Percentiles rank a stretch among this genome's conserved stretches.
These are phyloP conservation scores for Echium plantagineum DNA, from an alignment of 257 asterid genomes.

Conservation along the genomic window DNA sequence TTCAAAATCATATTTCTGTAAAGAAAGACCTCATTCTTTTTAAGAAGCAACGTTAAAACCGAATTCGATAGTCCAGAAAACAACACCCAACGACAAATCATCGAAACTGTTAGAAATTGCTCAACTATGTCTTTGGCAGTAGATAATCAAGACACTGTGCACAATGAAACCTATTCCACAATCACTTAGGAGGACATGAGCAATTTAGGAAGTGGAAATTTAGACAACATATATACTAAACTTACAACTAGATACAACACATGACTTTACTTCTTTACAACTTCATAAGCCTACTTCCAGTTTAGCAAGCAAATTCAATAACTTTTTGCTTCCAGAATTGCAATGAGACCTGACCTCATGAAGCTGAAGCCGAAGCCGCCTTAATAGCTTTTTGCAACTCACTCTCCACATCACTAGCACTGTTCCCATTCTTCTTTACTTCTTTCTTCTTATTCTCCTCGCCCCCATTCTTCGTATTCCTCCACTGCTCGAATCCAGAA, in stretches of 20 bases:
- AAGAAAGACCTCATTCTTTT: too few species aligned
- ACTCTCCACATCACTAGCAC: slow-evolving; percentile 50
- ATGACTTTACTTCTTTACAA: not conserved
- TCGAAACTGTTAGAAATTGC: not conserved
- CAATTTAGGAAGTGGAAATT: not conserved
- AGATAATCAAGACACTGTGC: too few species aligned
- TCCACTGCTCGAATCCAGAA: slow-evolving; percentile 53
- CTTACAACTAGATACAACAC: not conserved
- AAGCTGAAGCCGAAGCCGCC: slow-evolving; percentile 63
- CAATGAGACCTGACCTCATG: slow-evolving; percentile 16
- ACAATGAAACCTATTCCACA: too few species aligned
- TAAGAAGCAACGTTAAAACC: too few species aligned
- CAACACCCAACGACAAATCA: not conserved
- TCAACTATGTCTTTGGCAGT: too few species aligned
- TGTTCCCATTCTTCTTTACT: slow-evolving; percentile 27
- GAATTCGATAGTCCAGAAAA: not conserved
- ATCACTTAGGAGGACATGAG: too few species aligned
- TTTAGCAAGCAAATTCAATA: slow-evolving; percentile 2
- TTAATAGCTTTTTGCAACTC: slow-evolving; percentile 81
- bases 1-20: too few species aligned
- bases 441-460: slow-evolving; percentile 35
- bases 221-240: not conserved
- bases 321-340: slow-evolving; percentile 4
- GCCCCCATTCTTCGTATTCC: slow-evolving; percentile 29
- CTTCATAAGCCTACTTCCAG: not conserved